Evolutionary conservation across 129 eudicot genomes (phyloP), one percentile per base, ranked within the genome.

Genomic region (Lactuca saligna): DNA sequence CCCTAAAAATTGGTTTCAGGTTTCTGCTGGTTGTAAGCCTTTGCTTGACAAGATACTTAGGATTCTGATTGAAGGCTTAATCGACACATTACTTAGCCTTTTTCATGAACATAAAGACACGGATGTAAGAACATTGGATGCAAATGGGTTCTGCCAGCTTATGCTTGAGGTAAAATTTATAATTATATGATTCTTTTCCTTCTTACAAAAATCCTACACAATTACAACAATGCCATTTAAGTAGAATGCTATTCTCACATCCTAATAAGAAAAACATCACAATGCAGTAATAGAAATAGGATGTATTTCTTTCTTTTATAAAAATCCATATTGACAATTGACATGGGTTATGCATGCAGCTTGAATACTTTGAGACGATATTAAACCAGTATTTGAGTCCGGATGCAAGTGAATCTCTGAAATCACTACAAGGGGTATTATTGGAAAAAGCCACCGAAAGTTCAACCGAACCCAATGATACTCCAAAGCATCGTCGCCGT

Each of bases 131-230:
- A 74, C 82, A 29, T 75, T 93, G 88, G 99, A 93, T 72, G 81
- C 95, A 33, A 93, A 89, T 72, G 99, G 99, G 78, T 93, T 87
- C 71, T 89, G 88, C 78, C 99, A 89, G 84, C 92, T 93, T 57
- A 93, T 93, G 99, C 95, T 93, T 67, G 99, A 93, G 99, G 99
- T 93, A 72, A 68, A n/a, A 7, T 61, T 54, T 8, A 68, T 69
- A 17, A 48, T 58, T 71, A 14, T 64, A 25, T 25, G 29, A 25
- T 25, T 25, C 29, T 25, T 25, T 25, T 25, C 2, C 29, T 25
- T 25, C 29, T 25, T 25, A 25, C 29, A 25, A 25, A 25, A 25
- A 25, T 25, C 29, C 29, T 25, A 25, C 29, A 25, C 29, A 25
- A 25, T 25, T 25, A 25, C 29, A 25, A 2, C 29, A 25, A 25